Base-by-base conservation (phyloP, 2,329 filamentous ascomycete species). In the Colletotrichum sp. region DNA sequence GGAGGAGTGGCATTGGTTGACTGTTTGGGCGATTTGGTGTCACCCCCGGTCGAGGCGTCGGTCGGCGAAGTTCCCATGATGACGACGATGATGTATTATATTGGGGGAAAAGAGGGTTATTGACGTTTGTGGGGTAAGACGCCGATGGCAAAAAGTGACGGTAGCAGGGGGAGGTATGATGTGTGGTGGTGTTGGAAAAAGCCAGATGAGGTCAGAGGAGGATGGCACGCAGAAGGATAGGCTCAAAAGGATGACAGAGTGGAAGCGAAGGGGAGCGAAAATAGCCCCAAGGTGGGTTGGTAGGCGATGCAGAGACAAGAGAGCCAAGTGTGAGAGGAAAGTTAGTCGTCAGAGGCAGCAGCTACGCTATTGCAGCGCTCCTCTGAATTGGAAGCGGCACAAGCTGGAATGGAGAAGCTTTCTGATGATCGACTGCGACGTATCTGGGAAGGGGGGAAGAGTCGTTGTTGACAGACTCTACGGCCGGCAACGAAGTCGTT, bases 11-110 rank as follows among this genome's bases (percentile, higher is more conserved):
- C 43, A 67, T 84, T 86, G 82, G 82, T 86, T 77, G 85, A 82
- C 74, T 85, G 85, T 81, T 87, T 87, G 78, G 88, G 88, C 79
- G 88, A 89, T 83, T 88, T 88, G 78, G 87, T 86, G 80, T 85
- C 84, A 83, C 83, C 86, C 82, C 83, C 80, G 77, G 81, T 82
- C 78, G 84, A 83, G 78, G 83, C 80, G 82, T 83, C 82, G 78
- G 82, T 82, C 79, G 86, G 82, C 79, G 87, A 85, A 84, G 85
- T 85, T 81, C 84, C 87, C 87, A 89, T 88, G 84, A 86, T 86
- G 86, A 86, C 84, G 81, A 84, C 80, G 84, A 88, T 86, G 83
- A 85, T 86, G 83, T 86, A 86, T 84, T 85, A 84, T 83, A 83
- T 81, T 81, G 78, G 79, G 81, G 79, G 80, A 77, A 79, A 78